These are phyloP conservation scores for Chalciporus piperatus DNA, from an alignment of 768 basidiomycete species.

Conservation along the genomic window DNA sequence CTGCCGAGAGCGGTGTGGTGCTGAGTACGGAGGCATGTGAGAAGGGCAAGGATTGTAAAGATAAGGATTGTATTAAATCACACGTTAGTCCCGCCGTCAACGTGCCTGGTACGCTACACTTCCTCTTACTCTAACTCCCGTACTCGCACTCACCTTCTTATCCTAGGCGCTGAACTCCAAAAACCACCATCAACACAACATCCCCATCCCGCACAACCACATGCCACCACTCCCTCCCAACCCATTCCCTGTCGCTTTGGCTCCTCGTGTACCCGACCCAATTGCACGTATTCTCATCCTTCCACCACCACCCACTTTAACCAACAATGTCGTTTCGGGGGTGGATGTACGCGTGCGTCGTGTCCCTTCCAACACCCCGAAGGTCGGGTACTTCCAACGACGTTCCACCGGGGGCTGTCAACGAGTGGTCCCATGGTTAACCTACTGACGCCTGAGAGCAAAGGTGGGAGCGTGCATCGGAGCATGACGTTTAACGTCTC, in stretches of 20 bases:
- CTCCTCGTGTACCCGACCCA: constrained; percentile 62
- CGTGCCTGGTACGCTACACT: constrained; percentile 46
- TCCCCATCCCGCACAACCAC: constrained; percentile 29
- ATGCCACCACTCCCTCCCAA: constrained; percentile 24
- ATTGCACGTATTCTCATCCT: constrained; percentile 71
- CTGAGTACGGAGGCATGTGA: constrained; percentile 93
- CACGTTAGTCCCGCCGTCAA: constrained; percentile 87
- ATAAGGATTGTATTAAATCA: constrained; percentile 89
- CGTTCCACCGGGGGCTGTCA: constrained; percentile 78
- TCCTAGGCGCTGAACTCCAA: constrained; percentile 27
- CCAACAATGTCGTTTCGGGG: constrained; percentile 78
- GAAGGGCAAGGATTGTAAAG: constrained; percentile 82
- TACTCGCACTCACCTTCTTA: constrained; percentile 13
- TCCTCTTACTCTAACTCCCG: background rate
- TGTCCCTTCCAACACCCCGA: constrained; percentile 94
- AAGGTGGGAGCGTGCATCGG: constrained; percentile 64
- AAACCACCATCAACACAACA: constrained; percentile 40
- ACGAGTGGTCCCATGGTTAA: constrained; percentile 58
- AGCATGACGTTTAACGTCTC: constrained; percentile 67
- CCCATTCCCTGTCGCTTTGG: constrained; percentile 66
- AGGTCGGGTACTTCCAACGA: constrained; percentile 72
- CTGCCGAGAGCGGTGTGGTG: constrained; percentile 91
- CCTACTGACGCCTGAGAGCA: constrained; percentile 60
- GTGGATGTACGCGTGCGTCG: constrained; percentile 78
- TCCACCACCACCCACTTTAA: constrained; percentile 35